phyloP scores from a whole-genome alignment of 805 yeast species.

The Barnettozyma californica region DNA sequence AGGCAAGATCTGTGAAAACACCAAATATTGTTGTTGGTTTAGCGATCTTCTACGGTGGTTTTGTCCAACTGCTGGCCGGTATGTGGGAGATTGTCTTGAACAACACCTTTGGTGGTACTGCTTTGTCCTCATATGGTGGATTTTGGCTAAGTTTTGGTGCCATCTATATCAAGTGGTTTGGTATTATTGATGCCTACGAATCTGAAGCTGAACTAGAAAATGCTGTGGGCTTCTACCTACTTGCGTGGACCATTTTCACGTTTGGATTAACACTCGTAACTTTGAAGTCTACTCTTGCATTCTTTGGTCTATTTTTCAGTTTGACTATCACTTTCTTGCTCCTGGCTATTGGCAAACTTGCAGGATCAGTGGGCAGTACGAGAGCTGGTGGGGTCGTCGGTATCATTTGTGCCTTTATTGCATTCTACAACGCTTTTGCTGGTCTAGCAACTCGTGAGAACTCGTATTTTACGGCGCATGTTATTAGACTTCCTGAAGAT shows the following conservation, averaged over 20 bases:
- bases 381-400: constrained; percentile 65
- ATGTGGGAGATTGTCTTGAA: constrained; percentile 64
- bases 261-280: constrained; percentile 41
- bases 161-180: constrained; percentile 46
- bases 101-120: constrained; percentile 60
- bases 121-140: constrained; percentile 39
- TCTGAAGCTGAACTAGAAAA: constrained; percentile 36
- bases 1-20: constrained; percentile 50
- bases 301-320: constrained; percentile 40
- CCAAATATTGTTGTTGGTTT: constrained; percentile 55
- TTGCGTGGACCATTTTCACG: constrained; percentile 54
- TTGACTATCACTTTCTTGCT: constrained; percentile 43
- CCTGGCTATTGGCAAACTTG: constrained; percentile 42
- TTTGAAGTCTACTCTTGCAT: constrained; percentile 44
- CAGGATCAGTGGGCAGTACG: constrained; percentile 30
- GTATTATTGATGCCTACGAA: constrained; percentile 40
- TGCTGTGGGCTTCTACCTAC: constrained; percentile 46
- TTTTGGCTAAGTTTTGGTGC: constrained; percentile 66
- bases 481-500: constrained; percentile 32
- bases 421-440: constrained; percentile 69
- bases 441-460: constrained; percentile 64
- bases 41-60: constrained; percentile 61
- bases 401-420: constrained; percentile 51
- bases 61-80: constrained; percentile 55
- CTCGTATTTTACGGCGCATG: constrained; percentile 42